Conservation (phyloP, 2,329 filamentous ascomycete species). For the Microsporum ferrugineum region DNA sequence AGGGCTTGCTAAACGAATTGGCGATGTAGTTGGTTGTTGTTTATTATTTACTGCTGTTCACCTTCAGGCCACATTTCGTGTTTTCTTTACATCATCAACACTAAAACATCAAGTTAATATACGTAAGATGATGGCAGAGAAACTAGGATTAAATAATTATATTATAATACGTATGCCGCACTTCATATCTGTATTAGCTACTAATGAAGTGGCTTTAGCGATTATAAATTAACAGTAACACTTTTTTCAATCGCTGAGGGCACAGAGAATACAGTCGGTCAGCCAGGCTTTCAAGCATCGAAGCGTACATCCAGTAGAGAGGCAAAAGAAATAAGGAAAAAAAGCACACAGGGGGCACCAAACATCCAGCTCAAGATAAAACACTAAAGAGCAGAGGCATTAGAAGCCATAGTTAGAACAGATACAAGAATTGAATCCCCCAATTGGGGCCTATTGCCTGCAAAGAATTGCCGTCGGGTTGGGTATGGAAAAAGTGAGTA, state of each 20-base stretch:
- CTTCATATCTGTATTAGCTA: background rate
- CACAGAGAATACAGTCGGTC: background rate
- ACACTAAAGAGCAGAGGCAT: background rate
- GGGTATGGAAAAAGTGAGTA: background rate
- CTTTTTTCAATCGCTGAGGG: conserved; percentile 1
- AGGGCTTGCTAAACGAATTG: background rate
- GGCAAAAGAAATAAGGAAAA: background rate
- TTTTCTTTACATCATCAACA: background rate
- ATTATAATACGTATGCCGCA: background rate
- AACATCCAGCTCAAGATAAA: conserved; percentile 1
- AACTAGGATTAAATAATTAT: background rate
- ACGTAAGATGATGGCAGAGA: background rate
- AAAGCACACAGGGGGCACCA: background rate
- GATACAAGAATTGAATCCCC: conserved; percentile 5
- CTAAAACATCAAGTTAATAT: background rate
- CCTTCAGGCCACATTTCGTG: conserved; percentile 1
- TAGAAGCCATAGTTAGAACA: background rate
- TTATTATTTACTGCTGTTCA: background rate
- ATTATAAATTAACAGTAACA: conserved; percentile 3
- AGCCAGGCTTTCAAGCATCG: background rate
- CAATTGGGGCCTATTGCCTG: conserved; percentile 1
- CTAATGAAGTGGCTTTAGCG: background rate
- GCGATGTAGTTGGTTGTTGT: background rate
- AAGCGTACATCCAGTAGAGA: conserved; percentile 3
- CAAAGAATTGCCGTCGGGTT: background rate